A percentile compares a stretch with the other conserved stretches of the same genome.
These are phyloP conservation scores for Aureobasidium lini DNA, from an alignment of 2,329 filamentous ascomycete genomes.

Conservation along the genomic window DNA sequence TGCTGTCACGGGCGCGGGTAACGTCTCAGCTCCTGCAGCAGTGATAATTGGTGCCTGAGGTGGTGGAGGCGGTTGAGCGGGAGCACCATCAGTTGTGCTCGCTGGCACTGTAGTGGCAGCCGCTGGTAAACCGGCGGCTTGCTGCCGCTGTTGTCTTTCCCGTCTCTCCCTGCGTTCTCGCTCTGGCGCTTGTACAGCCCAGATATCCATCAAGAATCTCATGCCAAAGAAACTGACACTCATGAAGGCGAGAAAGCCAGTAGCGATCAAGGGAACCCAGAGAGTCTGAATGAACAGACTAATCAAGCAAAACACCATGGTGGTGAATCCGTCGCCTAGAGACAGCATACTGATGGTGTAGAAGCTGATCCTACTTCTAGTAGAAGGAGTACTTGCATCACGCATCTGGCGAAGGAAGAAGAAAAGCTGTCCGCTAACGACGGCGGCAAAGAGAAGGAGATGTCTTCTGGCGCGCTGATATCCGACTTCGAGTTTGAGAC, in stretches of 20 bases:
- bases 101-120: slow-evolving; percentile 5
- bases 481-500: slow-evolving; percentile 51
- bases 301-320: slow-evolving; percentile 46
- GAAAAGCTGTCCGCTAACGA: slow-evolving; percentile 46
- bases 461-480: slow-evolving; percentile 41
- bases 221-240: slow-evolving; percentile 57
- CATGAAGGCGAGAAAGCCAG: slow-evolving; percentile 53
- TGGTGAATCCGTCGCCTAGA: slow-evolving; percentile 53
- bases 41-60: slow-evolving; percentile 18
- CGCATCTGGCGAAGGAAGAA: slow-evolving; percentile 56
- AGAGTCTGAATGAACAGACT: slow-evolving; percentile 49
- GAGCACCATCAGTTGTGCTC: neutral
- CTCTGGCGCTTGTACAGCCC: slow-evolving; percentile 53
- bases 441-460: slow-evolving; percentile 44
- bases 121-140: slow-evolving; percentile 12
- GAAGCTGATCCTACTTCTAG: slow-evolving; percentile 56
- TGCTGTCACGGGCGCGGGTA: slow-evolving; percentile 44
- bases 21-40: slow-evolving; percentile 24
- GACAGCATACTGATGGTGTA: slow-evolving; percentile 56
- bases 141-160: slow-evolving; percentile 12
- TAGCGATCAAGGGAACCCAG: slow-evolving; percentile 48
- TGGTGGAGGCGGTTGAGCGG: slow-evolving; percentile 20
- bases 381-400: slow-evolving; percentile 57
- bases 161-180: slow-evolving; percentile 34
- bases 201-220: slow-evolving; percentile 61